These are phyloP conservation scores for Acanthamoeba lugdunensis DNA, from an alignment of 208 protist species.

Conservation along the genomic window DNA sequence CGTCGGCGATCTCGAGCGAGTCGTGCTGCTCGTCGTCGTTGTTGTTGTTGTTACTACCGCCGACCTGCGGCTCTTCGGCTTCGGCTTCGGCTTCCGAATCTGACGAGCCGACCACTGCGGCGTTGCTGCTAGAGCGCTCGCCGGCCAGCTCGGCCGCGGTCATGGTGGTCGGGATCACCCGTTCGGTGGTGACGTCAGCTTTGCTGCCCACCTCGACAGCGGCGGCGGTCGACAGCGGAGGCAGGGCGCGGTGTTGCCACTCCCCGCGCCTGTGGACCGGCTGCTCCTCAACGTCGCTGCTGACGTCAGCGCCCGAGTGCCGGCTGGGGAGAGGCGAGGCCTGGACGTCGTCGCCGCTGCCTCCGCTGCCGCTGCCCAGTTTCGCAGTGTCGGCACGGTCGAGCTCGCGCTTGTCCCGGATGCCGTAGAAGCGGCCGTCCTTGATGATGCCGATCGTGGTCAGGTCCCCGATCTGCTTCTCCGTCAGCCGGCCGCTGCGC, in stretches of 20 bases:
- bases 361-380: neutral
- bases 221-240: neutral
- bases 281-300: no score
- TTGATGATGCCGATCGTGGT: slow-evolving; percentile 10
- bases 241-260: neutral
- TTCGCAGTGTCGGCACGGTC: neutral
- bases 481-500: neutral
- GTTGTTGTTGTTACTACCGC: neutral
- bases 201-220: neutral
- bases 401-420: neutral
- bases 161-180: no score
- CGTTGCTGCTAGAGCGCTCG: no score
- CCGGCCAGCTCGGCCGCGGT: no score
- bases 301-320: no score
- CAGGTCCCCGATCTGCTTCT: neutral
- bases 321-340: no score
- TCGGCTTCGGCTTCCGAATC: no score
- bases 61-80: no score
- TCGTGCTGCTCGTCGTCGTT: neutral
- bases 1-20: neutral
- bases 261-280: no score
- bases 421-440: slow-evolving; percentile 23
- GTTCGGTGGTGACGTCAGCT: no score
- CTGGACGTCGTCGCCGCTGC: neutral
- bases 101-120: no score